phyloP scores from a whole-genome alignment of 2,329 filamentous ascomycete species.

The Zasmidium citrigriseum region DNA sequence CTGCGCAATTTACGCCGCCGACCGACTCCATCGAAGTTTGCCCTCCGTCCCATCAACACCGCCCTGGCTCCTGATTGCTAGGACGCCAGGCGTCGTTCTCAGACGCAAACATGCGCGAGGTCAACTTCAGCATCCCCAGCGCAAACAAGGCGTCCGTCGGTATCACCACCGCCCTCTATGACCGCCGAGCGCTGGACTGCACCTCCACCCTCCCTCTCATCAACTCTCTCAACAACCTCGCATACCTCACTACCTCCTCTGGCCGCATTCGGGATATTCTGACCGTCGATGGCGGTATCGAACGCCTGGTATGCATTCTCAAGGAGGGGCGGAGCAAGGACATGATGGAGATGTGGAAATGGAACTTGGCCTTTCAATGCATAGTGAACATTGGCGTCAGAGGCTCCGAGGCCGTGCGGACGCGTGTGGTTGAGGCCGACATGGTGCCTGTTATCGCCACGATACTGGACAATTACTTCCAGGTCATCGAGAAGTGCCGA shows the following conservation, averaged over 20 bases:
- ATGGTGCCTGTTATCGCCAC: conserved; percentile 99
- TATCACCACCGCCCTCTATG: conserved; percentile 97
- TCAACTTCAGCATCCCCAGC: conserved; percentile 99
- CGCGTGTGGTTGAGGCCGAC: conserved; percentile 94
- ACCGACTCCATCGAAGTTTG: not conserved
- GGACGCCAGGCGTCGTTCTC: conserved; percentile 11
- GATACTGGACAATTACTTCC: conserved; percentile 97
- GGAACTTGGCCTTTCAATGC: conserved; percentile 98
- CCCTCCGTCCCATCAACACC: not conserved
- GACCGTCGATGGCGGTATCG: conserved; percentile 97
- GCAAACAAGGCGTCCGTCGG: conserved; percentile 99
- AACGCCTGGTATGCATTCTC: conserved; percentile 93
- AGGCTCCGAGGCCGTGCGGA: conserved; percentile 90
- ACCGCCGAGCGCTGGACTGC: conserved; percentile 94
- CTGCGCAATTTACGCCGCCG: not conserved
- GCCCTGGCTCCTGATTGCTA: conserved; percentile 1
- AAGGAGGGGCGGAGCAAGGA: conserved; percentile 97
- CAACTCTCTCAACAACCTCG: conserved; percentile 98
- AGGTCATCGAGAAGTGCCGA: conserved; percentile 88
- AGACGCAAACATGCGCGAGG: conserved; percentile 84
- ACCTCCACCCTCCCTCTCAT: conserved; percentile 96
- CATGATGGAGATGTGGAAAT: conserved; percentile 99
- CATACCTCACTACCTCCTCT: conserved; percentile 96
- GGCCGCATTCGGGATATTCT: conserved; percentile 96
- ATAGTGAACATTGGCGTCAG: conserved; percentile 98